Percentiles rank a stretch among this genome's conserved stretches.
phyloP scores from a whole-genome alignment of 345 rosid genomes.

The Euphorbia peplus region DNA sequence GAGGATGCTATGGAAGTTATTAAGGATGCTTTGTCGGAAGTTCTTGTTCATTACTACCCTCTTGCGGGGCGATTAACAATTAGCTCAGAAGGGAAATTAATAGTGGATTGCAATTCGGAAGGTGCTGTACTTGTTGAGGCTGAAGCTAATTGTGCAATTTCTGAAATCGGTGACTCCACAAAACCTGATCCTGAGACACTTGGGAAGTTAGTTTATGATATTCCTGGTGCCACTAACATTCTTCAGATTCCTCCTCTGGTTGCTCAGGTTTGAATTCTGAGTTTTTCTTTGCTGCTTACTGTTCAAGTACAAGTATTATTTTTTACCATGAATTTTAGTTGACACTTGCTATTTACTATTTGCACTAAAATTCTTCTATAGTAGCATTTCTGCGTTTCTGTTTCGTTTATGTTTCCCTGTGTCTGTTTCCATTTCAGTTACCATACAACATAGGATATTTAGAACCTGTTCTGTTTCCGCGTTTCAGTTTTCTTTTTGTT shows the following conservation, averaged over 20 bases:
- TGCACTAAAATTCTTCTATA: no score
- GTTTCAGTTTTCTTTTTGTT: no score
- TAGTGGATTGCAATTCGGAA: slow-evolving; percentile 69
- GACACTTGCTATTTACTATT: not conserved
- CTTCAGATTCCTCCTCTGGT: slow-evolving; percentile 76
- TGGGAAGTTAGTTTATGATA: slow-evolving; percentile 70
- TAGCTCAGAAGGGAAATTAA: slow-evolving; percentile 73
- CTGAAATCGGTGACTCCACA: slow-evolving; percentile 50
- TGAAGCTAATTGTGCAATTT: slow-evolving; percentile 54
- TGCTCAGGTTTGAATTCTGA: slow-evolving; percentile 53
- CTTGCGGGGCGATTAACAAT: slow-evolving; percentile 69
- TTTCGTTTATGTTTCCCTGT: no score
- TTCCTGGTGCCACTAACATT: slow-evolving; percentile 65
- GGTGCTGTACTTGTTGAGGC: slow-evolving; percentile 90
- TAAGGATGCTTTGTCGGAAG: slow-evolving; percentile 58
- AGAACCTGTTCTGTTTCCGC: no score
- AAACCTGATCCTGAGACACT: slow-evolving; percentile 65
- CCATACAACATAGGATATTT: no score
- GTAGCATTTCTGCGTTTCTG: no score
- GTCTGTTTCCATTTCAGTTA: no score
- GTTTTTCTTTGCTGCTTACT: not conserved
- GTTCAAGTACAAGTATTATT: not conserved
- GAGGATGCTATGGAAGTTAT: slow-evolving; percentile 58
- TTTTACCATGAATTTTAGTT: not conserved
- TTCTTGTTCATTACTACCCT: slow-evolving; percentile 69